Base-by-base conservation (phyloP, 768 basidiomycete species). In the Zangia roseola region DNA sequence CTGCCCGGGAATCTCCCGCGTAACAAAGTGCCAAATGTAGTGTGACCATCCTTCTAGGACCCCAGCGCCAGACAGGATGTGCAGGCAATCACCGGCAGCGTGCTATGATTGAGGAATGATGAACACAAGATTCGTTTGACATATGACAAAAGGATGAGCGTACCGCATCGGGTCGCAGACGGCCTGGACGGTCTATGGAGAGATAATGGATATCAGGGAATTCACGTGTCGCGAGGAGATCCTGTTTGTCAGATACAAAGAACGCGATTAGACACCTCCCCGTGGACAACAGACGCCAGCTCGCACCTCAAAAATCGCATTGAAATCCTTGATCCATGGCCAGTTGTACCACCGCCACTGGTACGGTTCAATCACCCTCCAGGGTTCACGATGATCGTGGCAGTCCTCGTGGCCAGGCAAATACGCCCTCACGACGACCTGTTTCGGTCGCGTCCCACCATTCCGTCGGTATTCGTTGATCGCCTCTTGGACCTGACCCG, bases 371-470 rank as follows among this genome's bases (percentile, higher is more conserved):
- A 80, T 71, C 51, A 71, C 68, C 30, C 47, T 60, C 76, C 74
- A 78, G n/a, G 82, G 80, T 51, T 70, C 48, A 19, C 65, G 63
- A 43, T 62, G 54, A n/a, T 72, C 54, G 53, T 81, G 83, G 52
- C 85, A 86, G 46, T 82, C 73, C 49, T 86, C 83, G 54, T 86
- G 82, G 4, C 85, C 85, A 2, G 82, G 80, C 5, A 82, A 59
- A 54, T 86, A 86, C 8, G 83, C 75, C 24, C 85, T 63, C 9
- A 82, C 76, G 8, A 87, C 63, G 8, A 80, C 81, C 56, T 79
- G 75, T 48, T 71, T 67, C 23, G 53, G 61, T 23, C 55, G 52
- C 2, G n/a, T 56, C 0, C 66, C 68, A 0, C 65, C 68, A 14
- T 56, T 51, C 14, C 43, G 53, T 35, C 54, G 62, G 33, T 71